Conservation (phyloP, 495 filamentous ascomycete genomes). For the Tuber melanosporum region DNA sequence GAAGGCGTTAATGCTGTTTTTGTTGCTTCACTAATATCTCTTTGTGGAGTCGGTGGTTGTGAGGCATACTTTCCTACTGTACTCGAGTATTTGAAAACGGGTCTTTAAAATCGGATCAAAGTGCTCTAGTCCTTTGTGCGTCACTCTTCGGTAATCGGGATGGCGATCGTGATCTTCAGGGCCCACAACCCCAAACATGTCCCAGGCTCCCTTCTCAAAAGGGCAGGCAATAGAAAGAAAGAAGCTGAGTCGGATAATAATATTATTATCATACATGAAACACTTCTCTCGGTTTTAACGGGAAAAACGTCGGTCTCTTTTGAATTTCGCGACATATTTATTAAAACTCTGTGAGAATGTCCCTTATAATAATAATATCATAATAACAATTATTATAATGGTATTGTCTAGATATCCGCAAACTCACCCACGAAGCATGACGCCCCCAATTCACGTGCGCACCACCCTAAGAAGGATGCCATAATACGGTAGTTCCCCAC, state of each 20-base stretch:
- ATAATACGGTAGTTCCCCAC: neutral
- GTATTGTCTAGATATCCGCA: neutral
- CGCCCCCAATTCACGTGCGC: neutral
- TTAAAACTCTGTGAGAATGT: neutral
- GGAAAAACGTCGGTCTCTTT: neutral
- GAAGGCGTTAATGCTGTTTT: conserved; percentile 9
- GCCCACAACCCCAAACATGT: neutral
- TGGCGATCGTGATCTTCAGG: neutral
- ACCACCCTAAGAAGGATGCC: neutral
- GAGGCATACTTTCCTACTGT: neutral
- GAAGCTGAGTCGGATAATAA: neutral
- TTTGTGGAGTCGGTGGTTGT: neutral
- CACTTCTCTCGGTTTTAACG: neutral
- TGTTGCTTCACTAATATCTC: neutral
- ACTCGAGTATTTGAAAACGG: neutral
- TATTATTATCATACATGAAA: too few species aligned
- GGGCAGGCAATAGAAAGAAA: neutral
- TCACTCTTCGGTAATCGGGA: neutral
- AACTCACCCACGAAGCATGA: neutral
- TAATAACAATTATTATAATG: conserved; percentile 5
- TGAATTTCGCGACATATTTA: neutral
- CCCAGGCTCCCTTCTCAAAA: neutral
- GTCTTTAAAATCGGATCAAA: neutral
- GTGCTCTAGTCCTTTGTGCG: neutral
- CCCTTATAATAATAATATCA: neutral